A percentile compares a stretch with the other conserved stretches of the same genome.
These are phyloP conservation scores for Amesomyces nigricolor DNA, from an alignment of 2,329 filamentous ascomycete genomes.

Conservation along the genomic window DNA sequence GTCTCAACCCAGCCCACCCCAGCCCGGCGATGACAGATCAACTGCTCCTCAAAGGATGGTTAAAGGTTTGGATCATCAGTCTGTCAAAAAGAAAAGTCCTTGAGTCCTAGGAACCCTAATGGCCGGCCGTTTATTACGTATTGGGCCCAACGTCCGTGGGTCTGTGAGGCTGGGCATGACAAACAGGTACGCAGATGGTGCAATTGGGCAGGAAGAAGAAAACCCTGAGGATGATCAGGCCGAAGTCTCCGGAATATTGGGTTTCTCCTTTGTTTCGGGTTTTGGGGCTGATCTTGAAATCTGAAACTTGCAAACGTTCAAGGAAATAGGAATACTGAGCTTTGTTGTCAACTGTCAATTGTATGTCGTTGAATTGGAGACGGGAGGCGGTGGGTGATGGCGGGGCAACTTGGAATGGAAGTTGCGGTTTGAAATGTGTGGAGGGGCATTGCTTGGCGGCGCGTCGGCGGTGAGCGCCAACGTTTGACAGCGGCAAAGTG, in stretches of 20 bases:
- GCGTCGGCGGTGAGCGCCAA: conserved; percentile 1
- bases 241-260: neutral
- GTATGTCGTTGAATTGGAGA: too few species aligned
- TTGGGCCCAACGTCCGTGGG: conserved; percentile 14
- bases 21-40: too few species aligned
- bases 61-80: too few species aligned
- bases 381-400: neutral
- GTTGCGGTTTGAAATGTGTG: neutral
- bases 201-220: conserved; percentile 5
- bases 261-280: too few species aligned
- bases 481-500: conserved; percentile 3
- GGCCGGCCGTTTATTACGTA: conserved; percentile 17
- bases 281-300: neutral
- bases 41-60: too few species aligned
- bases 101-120: conserved; percentile 3
- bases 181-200: conserved; percentile 7
- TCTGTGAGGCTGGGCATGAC: conserved; percentile 20
- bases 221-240: neutral
- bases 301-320: too few species aligned
- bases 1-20: too few species aligned
- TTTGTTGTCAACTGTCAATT: too few species aligned
- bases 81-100: neutral
- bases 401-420: neutral
- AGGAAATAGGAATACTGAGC: too few species aligned
- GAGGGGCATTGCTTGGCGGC: conserved; percentile 5